These are phyloP conservation scores for Trapa bicornis DNA, from an alignment of 345 rosid species.

Conservation along the genomic window DNA sequence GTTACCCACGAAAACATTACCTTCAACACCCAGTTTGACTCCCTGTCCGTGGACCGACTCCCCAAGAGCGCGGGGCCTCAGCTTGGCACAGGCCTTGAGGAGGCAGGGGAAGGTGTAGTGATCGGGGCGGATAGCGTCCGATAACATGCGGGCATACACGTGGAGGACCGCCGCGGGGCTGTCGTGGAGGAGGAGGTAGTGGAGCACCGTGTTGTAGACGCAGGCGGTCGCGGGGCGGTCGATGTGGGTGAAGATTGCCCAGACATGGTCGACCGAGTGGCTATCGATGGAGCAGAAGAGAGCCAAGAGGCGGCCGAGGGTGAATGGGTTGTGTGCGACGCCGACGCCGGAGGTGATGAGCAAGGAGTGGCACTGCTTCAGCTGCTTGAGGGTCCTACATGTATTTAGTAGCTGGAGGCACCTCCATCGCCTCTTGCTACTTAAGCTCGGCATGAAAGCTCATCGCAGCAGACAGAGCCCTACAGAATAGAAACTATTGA, in stretches of 20 bases:
- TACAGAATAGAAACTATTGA: too few species aligned
- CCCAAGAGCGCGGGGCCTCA: slow-evolving; percentile 17
- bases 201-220: slow-evolving; percentile 42
- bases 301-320: slow-evolving; percentile 36
- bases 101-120: slow-evolving; percentile 36
- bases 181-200: slow-evolving; percentile 24
- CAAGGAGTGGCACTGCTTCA: slow-evolving; percentile 32
- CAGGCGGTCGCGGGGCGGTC: slow-evolving; percentile 36
- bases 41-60: slow-evolving; percentile 28
- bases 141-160: slow-evolving; percentile 18
- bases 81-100: slow-evolving; percentile 31
- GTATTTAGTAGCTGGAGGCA: slow-evolving; percentile 29
- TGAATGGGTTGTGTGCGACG: slow-evolving; percentile 22
- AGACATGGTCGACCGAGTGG: slow-evolving; percentile 21
- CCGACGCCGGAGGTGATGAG: slow-evolving; percentile 31
- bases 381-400: slow-evolving; percentile 35
- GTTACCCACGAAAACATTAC: slow-evolving; percentile 31
- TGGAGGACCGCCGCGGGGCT: slow-evolving; percentile 10
- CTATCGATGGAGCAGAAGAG: slow-evolving; percentile 25
- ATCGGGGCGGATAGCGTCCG: slow-evolving; percentile 23
- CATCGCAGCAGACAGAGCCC: background rate
- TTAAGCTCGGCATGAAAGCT: background rate
- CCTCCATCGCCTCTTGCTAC: slow-evolving; percentile 11
- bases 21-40: slow-evolving; percentile 22
- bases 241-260: slow-evolving; percentile 29